Percentiles rank a stretch among this genome's conserved stretches.
These are phyloP conservation scores for Hypoxylon sp. DNA, from an alignment of 2,329 filamentous ascomycete species.

Conservation along the genomic window DNA sequence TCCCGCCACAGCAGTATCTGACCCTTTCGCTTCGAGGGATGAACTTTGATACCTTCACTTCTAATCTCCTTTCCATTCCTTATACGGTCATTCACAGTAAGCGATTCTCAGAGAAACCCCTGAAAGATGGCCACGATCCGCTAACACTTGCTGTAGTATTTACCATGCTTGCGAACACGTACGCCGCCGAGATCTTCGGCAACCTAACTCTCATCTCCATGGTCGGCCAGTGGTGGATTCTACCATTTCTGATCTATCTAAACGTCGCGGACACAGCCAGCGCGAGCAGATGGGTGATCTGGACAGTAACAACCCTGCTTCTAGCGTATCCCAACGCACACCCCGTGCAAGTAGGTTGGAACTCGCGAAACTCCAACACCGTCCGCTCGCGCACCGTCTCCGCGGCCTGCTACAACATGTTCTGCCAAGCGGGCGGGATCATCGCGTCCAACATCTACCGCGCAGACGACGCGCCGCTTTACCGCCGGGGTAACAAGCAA, in stretches of 20 bases:
- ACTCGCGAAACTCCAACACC: conserved; percentile 63
- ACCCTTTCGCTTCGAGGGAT: conserved; percentile 60
- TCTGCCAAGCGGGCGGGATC: conserved; percentile 46
- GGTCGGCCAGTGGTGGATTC: conserved; percentile 64
- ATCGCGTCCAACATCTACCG: conserved; percentile 55
- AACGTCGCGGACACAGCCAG: conserved; percentile 50
- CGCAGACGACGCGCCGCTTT: conserved; percentile 60
- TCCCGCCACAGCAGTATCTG: conserved; percentile 56
- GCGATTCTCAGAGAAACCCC: too few relatives aligned
- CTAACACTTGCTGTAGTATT: conserved; percentile 40
- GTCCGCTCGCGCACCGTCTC: conserved; percentile 65
- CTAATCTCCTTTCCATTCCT: conserved; percentile 63
- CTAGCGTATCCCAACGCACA: conserved; percentile 51
- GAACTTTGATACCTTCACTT: conserved; percentile 59
- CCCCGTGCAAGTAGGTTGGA: conserved; percentile 38
- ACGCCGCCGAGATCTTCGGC: conserved; percentile 54
- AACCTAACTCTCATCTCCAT: conserved; percentile 57
- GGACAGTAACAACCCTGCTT: conserved; percentile 52
- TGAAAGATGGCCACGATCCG: background rate
- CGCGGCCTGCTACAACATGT: conserved; percentile 63
- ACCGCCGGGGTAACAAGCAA: conserved; percentile 60
- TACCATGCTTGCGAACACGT: conserved; percentile 48
- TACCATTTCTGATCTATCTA: conserved; percentile 66
- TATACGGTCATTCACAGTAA: conserved; percentile 47
- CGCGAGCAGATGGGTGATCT: conserved; percentile 54